Conservation (phyloP, 129 eudicot genomes). For the Pulicaria dysenterica region DNA sequence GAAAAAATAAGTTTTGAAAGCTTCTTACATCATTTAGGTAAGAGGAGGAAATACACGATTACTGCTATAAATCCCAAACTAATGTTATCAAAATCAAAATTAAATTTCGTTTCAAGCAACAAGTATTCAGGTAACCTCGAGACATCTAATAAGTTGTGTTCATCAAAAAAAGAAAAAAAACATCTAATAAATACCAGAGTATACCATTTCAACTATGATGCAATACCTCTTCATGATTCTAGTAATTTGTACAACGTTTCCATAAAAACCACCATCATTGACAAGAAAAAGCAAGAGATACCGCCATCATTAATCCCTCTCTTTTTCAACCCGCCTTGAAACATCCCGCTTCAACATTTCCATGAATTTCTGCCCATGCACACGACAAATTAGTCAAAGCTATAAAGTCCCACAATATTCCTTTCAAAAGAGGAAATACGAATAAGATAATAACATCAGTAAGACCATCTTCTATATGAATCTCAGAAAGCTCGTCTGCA, state of each 20-base stretch:
- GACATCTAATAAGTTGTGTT: no score
- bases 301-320: conserved; percentile 29
- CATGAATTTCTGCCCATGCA: conserved; percentile 60
- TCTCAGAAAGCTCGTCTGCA: conserved; percentile 48
- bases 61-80: no score
- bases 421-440: not conserved
- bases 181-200: conserved; percentile 2
- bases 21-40: no score
- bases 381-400: not conserved
- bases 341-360: conserved; percentile 66
- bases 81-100: no score
- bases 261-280: not conserved
- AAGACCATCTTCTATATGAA: conserved; percentile 59
- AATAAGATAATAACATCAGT: conserved; percentile 50
- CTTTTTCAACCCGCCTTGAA: conserved; percentile 45
- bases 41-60: no score
- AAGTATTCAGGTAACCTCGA: no score
- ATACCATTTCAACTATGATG: conserved; percentile 2
- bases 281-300: conserved; percentile 17
- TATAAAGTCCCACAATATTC: not conserved
- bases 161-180: no score
- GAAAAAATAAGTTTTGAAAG: no score
- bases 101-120: no score
- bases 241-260: conserved; percentile 28
- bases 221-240: not conserved